Base-by-base conservation (phyloP, 2,329 filamentous ascomycete genomes). In the Coniochaeta ligniaria region DNA sequence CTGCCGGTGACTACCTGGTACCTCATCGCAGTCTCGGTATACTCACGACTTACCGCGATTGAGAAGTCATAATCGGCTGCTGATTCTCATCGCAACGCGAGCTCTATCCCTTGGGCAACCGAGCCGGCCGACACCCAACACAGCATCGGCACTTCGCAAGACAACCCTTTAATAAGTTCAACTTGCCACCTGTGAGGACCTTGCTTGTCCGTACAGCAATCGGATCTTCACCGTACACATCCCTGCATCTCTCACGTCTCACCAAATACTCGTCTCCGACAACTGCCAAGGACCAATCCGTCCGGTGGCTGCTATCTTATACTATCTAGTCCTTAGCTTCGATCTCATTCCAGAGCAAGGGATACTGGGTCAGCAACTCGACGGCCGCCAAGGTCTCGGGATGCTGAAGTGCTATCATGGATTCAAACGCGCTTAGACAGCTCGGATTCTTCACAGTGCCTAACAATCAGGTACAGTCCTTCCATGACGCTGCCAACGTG, bases 401-500 rank as follows among this genome's bases (percentile, higher is more conserved):
- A 72, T 73, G 72, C 69, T 63, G 61, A 66, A 60, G 60, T 64
- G 56, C 17, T 26, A 60, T 60, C 54, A 76, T 76, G 75, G 74
- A 76, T 66, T 67, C 70, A 26, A 71, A 75, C 59, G 67, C 74
- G 16, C 66, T 75, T 43, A 72, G 67, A 68, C 70, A 74, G 50
- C 68, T 76, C 62, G 73, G 73, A 65, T 76, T 73, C 67, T 76
- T 76, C 66, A 69, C 72, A 59, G 73, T 72, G 59, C 72, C 73
- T 58, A 75, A 75, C 55, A 72, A 69, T 47, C 74, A 74, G 68
- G 73, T 74, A 71, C 55, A 68, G 56, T 26, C 54, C 52, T 26
- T 55, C 43, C 50, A 56, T 59, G 36, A 57, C 28, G 20, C 26
- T 33, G 33, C 26, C 24, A 47, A 47, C 36, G 28, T 58, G 35